Evolutionary conservation across 2,329 filamentous ascomycete genomes (phyloP).

Genomic region (Cryphonectria nitschkei): DNA sequence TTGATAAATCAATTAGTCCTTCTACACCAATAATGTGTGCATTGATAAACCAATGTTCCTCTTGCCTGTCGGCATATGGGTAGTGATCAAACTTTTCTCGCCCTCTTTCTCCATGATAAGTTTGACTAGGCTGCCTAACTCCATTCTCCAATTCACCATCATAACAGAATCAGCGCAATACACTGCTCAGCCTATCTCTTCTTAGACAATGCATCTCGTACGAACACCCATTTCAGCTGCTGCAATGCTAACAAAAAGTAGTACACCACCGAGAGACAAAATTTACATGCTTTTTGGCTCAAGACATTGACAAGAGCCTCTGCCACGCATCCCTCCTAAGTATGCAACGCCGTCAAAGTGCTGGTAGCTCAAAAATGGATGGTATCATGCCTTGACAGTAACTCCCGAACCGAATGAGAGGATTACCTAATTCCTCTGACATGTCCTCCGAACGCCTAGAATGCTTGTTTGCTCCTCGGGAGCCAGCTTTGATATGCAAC

Average conservation of each 20-base stretch:
- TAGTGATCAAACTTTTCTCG: neutral
- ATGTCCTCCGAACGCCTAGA: slow-evolving; percentile 13
- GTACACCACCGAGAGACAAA: neutral
- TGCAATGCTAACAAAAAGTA: slow-evolving; percentile 2
- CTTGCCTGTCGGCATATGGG: neutral
- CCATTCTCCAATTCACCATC: neutral
- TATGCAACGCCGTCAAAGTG: slow-evolving; percentile 6
- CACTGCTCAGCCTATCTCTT: neutral
- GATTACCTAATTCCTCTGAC: slow-evolving; percentile 20
- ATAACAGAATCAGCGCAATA: neutral
- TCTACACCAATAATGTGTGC: neutral
- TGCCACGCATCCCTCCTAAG: neutral
- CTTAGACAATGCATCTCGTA: neutral
- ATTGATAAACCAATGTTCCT: neutral
- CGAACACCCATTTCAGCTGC: neutral
- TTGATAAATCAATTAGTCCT: neutral
- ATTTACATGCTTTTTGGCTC: slow-evolving; percentile 2
- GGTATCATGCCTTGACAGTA: slow-evolving; percentile 18
- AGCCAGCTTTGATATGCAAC: neutral
- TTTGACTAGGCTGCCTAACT: neutral
- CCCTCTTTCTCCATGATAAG: neutral
- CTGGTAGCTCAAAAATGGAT: slow-evolving; percentile 5
- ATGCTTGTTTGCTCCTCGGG: neutral
- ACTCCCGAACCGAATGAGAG: slow-evolving; percentile 21
- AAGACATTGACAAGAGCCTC: neutral